Conservation (phyloP, 176 grass and related monocot species). For the Rhynchospora tenuis region DNA sequence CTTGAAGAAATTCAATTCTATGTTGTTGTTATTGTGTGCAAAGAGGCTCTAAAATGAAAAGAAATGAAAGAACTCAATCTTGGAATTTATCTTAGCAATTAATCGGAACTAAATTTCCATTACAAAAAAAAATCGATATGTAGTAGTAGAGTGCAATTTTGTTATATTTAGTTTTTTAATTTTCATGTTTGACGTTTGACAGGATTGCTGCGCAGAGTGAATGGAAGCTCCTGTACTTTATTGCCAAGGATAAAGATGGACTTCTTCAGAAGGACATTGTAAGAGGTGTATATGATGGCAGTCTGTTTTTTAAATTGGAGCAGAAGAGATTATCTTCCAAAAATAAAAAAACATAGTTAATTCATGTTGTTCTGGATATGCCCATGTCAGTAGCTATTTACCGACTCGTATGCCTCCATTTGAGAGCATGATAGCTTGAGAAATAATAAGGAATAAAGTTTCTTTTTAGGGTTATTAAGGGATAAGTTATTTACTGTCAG, state of each 20-base stretch:
- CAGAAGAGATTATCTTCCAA: not conserved
- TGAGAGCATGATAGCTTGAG: no score
- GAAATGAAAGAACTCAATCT: not conserved
- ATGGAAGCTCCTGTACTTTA: conserved; percentile 39
- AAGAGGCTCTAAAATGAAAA: not conserved
- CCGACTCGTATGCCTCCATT: no score
- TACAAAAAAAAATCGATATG: not conserved
- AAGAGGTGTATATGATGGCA: conserved; percentile 50
- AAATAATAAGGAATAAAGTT: no score
- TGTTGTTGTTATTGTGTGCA: not conserved
- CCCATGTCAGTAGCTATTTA: not conserved
- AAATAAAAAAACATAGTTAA: not conserved
- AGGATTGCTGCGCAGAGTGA: conserved; percentile 28
- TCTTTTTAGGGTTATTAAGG: no score
- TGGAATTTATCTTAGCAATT: not conserved
- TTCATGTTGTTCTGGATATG: not conserved
- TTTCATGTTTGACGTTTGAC: not conserved
- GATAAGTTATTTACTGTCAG: no score
- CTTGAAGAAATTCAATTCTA: not conserved
- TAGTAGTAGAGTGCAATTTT: not conserved
- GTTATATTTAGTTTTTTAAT: not conserved
- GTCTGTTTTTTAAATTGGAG: conserved; percentile 48
- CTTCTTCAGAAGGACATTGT: conserved; percentile 54
- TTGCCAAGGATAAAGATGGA: conserved; percentile 46
- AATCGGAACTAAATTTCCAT: not conserved